phyloP scores from a whole-genome alignment of 495 filamentous ascomycete species.

The Penicillium turbatum region DNA sequence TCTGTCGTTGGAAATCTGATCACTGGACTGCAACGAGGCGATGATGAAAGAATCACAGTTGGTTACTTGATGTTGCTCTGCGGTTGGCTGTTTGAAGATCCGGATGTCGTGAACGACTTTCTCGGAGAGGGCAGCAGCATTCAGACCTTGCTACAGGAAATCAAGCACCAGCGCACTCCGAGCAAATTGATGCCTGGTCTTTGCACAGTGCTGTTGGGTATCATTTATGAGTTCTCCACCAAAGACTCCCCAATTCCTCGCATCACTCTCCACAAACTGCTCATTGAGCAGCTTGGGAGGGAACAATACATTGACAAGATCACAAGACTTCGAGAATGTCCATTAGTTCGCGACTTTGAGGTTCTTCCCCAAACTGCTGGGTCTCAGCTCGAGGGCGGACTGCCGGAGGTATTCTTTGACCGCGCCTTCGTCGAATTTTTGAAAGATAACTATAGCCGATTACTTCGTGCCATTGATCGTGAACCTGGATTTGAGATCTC shows the following conservation, averaged over 20 bases:
- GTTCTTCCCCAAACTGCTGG: conserved; percentile 68
- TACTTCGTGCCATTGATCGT: conserved; percentile 83
- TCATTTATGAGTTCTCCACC: conserved; percentile 95
- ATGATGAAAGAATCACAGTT: conserved; percentile 76
- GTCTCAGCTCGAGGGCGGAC: conserved; percentile 49
- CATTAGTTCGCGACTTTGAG: conserved; percentile 88
- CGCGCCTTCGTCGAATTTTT: conserved; percentile 86
- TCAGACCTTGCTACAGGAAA: conserved; percentile 75
- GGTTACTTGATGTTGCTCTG: conserved; percentile 92
- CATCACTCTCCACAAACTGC: conserved; percentile 72
- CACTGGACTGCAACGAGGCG: conserved; percentile 62
- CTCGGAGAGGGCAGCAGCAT: conserved; percentile 91
- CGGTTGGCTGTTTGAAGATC: conserved; percentile 90
- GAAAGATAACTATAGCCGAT: conserved; percentile 88
- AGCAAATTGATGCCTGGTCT: conserved; percentile 73
- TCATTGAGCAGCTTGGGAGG: conserved; percentile 74
- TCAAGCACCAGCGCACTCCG: conserved; percentile 54
- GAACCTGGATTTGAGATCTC: conserved; percentile 84
- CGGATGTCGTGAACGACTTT: conserved; percentile 88
- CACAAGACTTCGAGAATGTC: conserved; percentile 69
- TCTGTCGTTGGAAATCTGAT: conserved; percentile 77
- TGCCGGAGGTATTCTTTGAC: conserved; percentile 85
- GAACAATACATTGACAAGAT: conserved; percentile 88
- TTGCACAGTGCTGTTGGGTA: conserved; percentile 76
- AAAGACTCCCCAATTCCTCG: conserved; percentile 92